These are phyloP conservation scores for Entomortierella beljakovae DNA, from an alignment of 192 early-diverging fungal genomes.

Conservation along the genomic window DNA sequence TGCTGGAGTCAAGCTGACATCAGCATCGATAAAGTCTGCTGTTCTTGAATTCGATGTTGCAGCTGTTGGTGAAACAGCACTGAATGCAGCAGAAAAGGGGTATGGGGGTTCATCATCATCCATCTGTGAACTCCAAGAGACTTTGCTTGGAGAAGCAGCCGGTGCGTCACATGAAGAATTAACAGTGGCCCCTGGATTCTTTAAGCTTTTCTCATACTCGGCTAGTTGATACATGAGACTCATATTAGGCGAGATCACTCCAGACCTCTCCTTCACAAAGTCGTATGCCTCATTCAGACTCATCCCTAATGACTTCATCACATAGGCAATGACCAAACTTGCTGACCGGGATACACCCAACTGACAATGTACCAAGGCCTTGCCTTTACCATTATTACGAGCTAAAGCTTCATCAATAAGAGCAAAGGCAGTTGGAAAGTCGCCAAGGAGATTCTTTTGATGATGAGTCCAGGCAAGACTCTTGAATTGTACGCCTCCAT, in stretches of 20 bases:
- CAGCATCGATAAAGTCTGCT: neutral
- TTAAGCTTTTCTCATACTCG: slow-evolving; percentile 47
- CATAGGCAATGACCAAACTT: slow-evolving; percentile 72
- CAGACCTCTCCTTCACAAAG: slow-evolving; percentile 51
- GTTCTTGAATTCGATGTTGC: neutral
- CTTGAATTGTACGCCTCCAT: slow-evolving; percentile 60
- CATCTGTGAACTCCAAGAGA: slow-evolving; percentile 39
- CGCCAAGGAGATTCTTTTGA: slow-evolving; percentile 68
- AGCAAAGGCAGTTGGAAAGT: slow-evolving; percentile 71
- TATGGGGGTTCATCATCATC: slow-evolving; percentile 52
- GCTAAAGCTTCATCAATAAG: slow-evolving; percentile 73
- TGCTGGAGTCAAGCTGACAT: slow-evolving; percentile 5
- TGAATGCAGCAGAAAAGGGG: slow-evolving; percentile 32
- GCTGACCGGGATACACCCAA: slow-evolving; percentile 79
- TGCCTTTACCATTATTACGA: slow-evolving; percentile 44
- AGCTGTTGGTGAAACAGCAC: slow-evolving; percentile 5
- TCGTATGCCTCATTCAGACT: slow-evolving; percentile 67
- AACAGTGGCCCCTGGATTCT: slow-evolving; percentile 4
- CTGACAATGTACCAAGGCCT: slow-evolving; percentile 78
- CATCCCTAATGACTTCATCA: slow-evolving; percentile 71
- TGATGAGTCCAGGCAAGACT: slow-evolving; percentile 81
- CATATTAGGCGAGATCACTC: slow-evolving; percentile 52
- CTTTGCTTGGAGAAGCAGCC: slow-evolving; percentile 1
- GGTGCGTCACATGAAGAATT: neutral
- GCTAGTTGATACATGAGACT: slow-evolving; percentile 51